phyloP scores from a whole-genome alignment of 371 early-diverging fungal genomes.

The Mortierella sp. region DNA sequence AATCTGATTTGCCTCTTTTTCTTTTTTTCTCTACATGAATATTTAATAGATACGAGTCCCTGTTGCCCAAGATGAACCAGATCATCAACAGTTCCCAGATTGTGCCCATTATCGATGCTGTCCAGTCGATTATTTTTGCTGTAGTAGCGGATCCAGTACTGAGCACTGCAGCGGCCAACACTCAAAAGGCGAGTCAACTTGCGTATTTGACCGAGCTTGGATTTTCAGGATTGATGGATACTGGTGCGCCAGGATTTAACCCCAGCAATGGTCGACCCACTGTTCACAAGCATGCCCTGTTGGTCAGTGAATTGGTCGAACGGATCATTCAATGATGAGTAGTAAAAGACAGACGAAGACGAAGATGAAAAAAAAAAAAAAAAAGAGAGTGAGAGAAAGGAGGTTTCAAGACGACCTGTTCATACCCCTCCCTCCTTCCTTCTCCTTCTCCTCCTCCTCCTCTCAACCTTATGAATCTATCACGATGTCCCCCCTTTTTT shows the following conservation, averaged over 20 bases:
- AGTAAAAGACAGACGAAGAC: too few species aligned
- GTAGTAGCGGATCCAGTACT: conserved; percentile 75
- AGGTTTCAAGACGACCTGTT: too few species aligned
- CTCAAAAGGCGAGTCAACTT: conserved; percentile 58
- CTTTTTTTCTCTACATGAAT: not conserved
- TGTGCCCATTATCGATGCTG: conserved; percentile 76
- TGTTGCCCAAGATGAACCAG: conserved; percentile 83
- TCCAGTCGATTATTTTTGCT: conserved; percentile 81
- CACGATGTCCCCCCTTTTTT: too few species aligned
- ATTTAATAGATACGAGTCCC: conserved; percentile 67
- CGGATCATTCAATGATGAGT: conserved; percentile 61
- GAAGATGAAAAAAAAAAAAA: too few species aligned
- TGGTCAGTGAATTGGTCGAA: conserved; percentile 72
- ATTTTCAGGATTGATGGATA: conserved; percentile 56
- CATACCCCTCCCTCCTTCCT: too few species aligned
- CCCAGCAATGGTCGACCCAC: conserved; percentile 39
- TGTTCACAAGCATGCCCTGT: conserved; percentile 59
- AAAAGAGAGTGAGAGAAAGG: too few species aligned
- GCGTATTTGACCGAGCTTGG: conserved; percentile 67
- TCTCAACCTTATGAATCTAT: too few species aligned
- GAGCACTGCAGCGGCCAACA: conserved; percentile 53
- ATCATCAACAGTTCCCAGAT: conserved; percentile 75
- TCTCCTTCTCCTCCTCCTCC: too few species aligned
- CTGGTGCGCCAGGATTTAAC: conserved; percentile 44
- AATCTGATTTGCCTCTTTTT: conserved; percentile 3